Evolutionary conservation across 2,329 filamentous ascomycete species (phyloP).

Genomic region (Botryosphaeria dothidea): DNA sequence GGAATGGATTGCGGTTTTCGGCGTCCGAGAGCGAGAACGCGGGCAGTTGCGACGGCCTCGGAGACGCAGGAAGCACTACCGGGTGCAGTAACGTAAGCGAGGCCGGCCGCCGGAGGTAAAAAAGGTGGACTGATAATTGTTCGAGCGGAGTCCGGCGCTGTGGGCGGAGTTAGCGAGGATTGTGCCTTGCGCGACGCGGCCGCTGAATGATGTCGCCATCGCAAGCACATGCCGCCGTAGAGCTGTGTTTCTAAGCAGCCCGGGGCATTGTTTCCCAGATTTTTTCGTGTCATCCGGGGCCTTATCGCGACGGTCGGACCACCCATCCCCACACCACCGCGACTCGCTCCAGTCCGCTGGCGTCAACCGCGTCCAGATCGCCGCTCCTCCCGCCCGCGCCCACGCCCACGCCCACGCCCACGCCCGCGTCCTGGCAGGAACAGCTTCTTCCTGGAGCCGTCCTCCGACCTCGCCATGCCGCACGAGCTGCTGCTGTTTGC

Average conservation of each 20-base stretch:
- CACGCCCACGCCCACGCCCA: background rate
- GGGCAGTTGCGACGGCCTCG: conserved; percentile 4
- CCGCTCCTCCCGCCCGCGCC: conserved; percentile 1
- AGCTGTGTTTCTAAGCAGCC: conserved; percentile 6
- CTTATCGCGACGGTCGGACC: conserved; percentile 15
- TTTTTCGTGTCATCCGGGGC: conserved; percentile 16
- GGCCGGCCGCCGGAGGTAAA: background rate
- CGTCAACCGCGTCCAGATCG: conserved; percentile 15
- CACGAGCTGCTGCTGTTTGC: conserved; percentile 65
- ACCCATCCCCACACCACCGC: conserved; percentile 1
- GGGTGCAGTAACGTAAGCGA: conserved; percentile 3
- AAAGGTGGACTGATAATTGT: conserved; percentile 18
- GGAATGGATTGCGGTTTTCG: conserved; percentile 9
- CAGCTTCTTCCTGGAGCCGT: background rate
- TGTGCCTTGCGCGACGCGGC: background rate
- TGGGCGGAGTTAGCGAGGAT: conserved; percentile 6
- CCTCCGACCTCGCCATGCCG: conserved; percentile 28
- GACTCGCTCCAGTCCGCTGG: conserved; percentile 7
- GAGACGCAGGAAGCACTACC: background rate
- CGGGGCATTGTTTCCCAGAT: background rate
- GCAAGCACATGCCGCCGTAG: background rate
- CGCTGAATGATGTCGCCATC: conserved; percentile 7
- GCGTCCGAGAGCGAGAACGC: background rate
- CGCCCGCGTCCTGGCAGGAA: background rate
- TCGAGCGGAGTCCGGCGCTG: conserved; percentile 16